Base-by-base conservation (phyloP, 805 yeast genomes). In the Yarrowia sp. region DNA sequence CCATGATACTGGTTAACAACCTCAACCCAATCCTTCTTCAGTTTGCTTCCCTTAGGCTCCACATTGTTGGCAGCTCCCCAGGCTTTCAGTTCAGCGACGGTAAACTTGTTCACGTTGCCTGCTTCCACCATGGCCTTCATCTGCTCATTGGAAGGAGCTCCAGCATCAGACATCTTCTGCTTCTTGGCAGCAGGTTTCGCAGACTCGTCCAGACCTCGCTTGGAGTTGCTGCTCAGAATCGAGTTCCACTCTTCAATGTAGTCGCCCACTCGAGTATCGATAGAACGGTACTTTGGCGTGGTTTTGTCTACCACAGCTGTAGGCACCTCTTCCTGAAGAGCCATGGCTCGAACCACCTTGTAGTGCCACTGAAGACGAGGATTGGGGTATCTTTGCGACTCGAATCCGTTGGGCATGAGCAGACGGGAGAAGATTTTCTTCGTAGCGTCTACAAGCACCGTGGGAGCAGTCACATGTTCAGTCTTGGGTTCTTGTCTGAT, bases 401-500 rank as follows among this genome's bases (percentile, higher is more conserved):
- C 77, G 73, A 87, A 91, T 0, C 85, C 86, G 36, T 77, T 75
- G 11, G 78, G 78, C 73, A 86, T 75, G 15, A 77, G 78, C 67
- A 87, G 81, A 58, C 79, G 79, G n/a, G 78, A 78, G 61, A 82
- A 70, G 15, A 83, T 72, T 32, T 70, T 74, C 65, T 63, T 75
- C 68, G 77, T 75, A 67, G 69, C 72, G 67, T 71, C 73, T 7
- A 72, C 72, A 12, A 79, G 67, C 8, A 67, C 71, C 14, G 69
- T 71, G 11, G 74, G 70, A 38, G 77, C 77, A 0, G 68, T 56
- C 8, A 66, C 73, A 4, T 70, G 46, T 12, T 70, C 26, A 1
- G 45, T 69, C 14, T 67, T 9, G 1, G 98, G 97, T 4, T 86
- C 76, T 42, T 84, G 82, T 65, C 98, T 81, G 3, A 92, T 77